Base-by-base conservation (phyloP, 257 asterid species). In the Solanum paucissectum region DNA sequence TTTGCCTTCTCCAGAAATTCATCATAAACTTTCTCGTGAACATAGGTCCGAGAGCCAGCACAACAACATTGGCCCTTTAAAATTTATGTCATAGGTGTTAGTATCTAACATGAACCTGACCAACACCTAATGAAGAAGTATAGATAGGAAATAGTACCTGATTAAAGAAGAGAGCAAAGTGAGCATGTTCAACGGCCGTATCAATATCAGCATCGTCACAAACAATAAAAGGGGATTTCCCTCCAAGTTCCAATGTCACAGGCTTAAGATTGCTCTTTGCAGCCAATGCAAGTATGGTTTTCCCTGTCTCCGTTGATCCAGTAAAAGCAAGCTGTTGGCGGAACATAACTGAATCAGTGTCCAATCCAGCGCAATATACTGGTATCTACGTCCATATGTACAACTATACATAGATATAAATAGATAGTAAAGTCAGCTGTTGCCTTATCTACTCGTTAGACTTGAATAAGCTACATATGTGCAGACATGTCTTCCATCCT, bases 181-280 rank as follows among this genome's bases (percentile, higher is more conserved):
- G 99, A 18, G 99, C 98, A 62, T 92, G 93, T 89, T 97, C 99
- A 42, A 94, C 99, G 6, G 99, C 99, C 66, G 91, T 86, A 90
- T 97, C 99, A 85, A 97, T 93, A 86, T 97, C 98, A 89, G 99
- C 99, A 91, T 96, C 99, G 93, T 97, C 99, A 32, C 98, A 97
- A 73, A 97, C 98, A 52, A 97, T 96, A 84, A 97, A 96, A 89
- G 99, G 98, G 18, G 99, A 97, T 92, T 97, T 97, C 36, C 99
- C 99, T 34, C 99, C 99, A 21, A 97, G 99, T 91, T 97, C 99
- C 85, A 96, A 89, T 32, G 99, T 96, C 86, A 95, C 99, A n/a
- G 99, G 91, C 89, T 97, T 97, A 83, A 97, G 96, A 92, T 97
- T 97, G 95, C 99, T 97, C 91, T 87, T 92, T 87, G 99, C 97